A percentile compares a stretch with the other conserved stretches of the same genome.
Evolutionary conservation across 495 filamentous ascomycete species (phyloP).

Genomic region (Penicillium ochrochloron): DNA sequence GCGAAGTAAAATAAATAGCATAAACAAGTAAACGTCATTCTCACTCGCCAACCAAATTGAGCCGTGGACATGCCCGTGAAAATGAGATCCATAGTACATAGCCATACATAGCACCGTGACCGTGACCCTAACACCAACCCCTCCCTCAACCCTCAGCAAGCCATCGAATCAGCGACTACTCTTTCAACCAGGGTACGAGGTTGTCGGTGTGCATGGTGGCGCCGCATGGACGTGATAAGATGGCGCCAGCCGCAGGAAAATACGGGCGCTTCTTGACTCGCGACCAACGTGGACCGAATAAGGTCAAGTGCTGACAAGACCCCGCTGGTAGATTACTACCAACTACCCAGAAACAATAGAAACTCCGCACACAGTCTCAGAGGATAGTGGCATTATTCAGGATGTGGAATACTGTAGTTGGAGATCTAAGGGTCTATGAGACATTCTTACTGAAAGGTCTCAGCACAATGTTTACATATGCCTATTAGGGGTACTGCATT

Average conservation of each 20-base stretch:
- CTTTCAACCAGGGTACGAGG: background rate
- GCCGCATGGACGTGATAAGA: constrained; percentile 21
- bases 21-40: background rate
- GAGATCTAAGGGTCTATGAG: too few relatives aligned
- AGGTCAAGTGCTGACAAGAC: constrained; percentile 25
- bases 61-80: background rate
- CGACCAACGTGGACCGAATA: constrained; percentile 22
- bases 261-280: constrained; percentile 12
- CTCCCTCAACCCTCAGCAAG: background rate
- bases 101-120: background rate
- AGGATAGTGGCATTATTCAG: background rate
- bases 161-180: background rate
- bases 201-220: constrained; percentile 17
- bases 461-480: too few relatives aligned
- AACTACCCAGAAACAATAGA: background rate
- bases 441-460: too few relatives aligned
- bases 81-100: background rate
- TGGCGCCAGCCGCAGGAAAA: constrained; percentile 16
- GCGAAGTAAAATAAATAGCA: background rate
- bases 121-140: background rate
- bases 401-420: background rate
- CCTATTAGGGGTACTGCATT: too few relatives aligned
- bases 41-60: background rate
- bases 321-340: background rate
- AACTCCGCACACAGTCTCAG: background rate